Evolutionary conservation across 2,329 filamentous ascomycete genomes (phyloP).

Genomic region (Cadophora luteo-olivacea): DNA sequence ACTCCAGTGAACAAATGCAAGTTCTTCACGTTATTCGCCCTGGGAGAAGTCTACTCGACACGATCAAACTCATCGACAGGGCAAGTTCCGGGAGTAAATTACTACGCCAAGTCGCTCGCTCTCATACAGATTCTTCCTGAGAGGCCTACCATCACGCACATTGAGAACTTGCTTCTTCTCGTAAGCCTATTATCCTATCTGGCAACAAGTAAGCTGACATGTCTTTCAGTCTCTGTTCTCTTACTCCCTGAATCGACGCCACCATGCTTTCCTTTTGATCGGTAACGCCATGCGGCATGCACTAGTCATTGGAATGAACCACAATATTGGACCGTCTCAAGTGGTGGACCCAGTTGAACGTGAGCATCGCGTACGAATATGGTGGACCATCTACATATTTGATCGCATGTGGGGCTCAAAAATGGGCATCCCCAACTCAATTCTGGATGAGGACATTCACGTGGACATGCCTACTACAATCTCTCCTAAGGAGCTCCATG

Average conservation of each 20-base stretch:
- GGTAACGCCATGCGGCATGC: constrained; percentile 52
- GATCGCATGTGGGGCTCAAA: constrained; percentile 50
- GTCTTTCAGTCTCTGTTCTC: constrained; percentile 51
- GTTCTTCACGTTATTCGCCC: constrained; percentile 52
- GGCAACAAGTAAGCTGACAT: background rate
- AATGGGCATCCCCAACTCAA: constrained; percentile 48
- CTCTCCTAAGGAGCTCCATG: constrained; percentile 37
- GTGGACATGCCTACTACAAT: constrained; percentile 50
- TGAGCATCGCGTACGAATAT: constrained; percentile 50
- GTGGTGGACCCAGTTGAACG: constrained; percentile 43
- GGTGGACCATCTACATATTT: constrained; percentile 52
- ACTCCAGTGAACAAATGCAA: constrained; percentile 49
- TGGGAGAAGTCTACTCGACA: constrained; percentile 54
- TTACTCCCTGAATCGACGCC: constrained; percentile 51
- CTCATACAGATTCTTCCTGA: constrained; percentile 51
- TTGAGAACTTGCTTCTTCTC: constrained; percentile 53
- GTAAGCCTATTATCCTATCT: constrained; percentile 41
- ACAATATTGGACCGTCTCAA: constrained; percentile 48
- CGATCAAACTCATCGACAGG: constrained; percentile 45
- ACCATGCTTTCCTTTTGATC: constrained; percentile 52
- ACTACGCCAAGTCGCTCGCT: constrained; percentile 51
- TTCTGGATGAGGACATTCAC: constrained; percentile 49
- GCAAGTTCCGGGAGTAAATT: constrained; percentile 51
- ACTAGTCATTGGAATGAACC: constrained; percentile 49
- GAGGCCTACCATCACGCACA: constrained; percentile 50